phyloP scores from a whole-genome alignment of 2,329 filamentous ascomycete species.

The Sclerotinia spermophila region DNA sequence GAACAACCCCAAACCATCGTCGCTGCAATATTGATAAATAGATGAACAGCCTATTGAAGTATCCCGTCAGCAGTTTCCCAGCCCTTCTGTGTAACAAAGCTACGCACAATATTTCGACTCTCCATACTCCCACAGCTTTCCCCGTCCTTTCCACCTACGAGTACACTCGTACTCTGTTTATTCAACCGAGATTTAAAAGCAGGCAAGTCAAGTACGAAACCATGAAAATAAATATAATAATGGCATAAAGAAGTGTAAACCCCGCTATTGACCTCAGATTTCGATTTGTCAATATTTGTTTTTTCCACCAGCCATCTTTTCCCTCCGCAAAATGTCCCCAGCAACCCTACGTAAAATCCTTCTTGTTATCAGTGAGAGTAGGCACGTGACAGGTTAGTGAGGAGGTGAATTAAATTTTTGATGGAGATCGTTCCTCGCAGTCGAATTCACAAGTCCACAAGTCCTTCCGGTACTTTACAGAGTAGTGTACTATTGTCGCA shows the following conservation, averaged over 20 bases:
- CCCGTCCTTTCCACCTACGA: slow-evolving; percentile 23
- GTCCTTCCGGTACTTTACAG: not conserved
- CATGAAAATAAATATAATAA: slow-evolving; percentile 26
- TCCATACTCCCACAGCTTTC: slow-evolving; percentile 24
- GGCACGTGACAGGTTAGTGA: too few relatives aligned
- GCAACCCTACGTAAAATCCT: not conserved
- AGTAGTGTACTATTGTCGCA: not conserved
- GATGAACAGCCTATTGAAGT: slow-evolving; percentile 19
- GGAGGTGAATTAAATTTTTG: not conserved
- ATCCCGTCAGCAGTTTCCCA: not conserved
- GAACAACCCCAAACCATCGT: slow-evolving; percentile 28
- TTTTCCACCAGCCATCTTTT: slow-evolving; percentile 27
- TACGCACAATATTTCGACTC: slow-evolving; percentile 23
- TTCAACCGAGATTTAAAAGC: slow-evolving; percentile 22
- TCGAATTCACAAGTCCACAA: not conserved
- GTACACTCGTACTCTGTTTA: slow-evolving; percentile 20
- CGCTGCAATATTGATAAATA: slow-evolving; percentile 28
- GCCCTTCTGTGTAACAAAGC: not conserved
- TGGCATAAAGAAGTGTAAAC: slow-evolving; percentile 23
- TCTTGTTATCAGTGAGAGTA: too few relatives aligned
- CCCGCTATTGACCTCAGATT: slow-evolving; percentile 26
- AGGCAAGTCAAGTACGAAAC: slow-evolving; percentile 22
- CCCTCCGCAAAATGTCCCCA: slow-evolving; percentile 25
- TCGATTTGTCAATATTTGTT: slow-evolving; percentile 28
- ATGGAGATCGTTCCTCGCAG: not conserved